A percentile compares a stretch with the other conserved stretches of the same genome.
Conservation (phyloP, 805 yeast genomes). For the Wickerhamomyces sydowiorum region DNA sequence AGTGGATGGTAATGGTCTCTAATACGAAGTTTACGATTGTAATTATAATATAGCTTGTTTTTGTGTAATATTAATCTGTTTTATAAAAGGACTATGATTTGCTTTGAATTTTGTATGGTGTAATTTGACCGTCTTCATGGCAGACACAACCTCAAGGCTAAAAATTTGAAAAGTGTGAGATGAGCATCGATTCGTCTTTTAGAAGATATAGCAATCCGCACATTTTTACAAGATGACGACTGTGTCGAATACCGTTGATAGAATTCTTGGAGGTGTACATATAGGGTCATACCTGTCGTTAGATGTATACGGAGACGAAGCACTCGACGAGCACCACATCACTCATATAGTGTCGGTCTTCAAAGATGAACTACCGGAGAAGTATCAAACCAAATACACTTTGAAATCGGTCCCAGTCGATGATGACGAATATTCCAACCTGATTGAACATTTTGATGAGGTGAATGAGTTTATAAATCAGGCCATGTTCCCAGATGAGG, state of each 20-base stretch:
- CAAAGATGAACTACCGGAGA: slow-evolving; percentile 54
- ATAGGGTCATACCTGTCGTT: slow-evolving; percentile 71
- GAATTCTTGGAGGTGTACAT: slow-evolving; percentile 77
- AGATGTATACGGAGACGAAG: slow-evolving; percentile 33
- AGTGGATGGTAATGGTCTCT: no score
- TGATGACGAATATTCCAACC: slow-evolving; percentile 64
- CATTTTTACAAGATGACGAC: not conserved
- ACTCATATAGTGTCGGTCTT: slow-evolving; percentile 70
- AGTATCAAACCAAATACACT: slow-evolving; percentile 40
- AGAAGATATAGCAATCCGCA: no score
- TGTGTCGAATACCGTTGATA: slow-evolving; percentile 20
- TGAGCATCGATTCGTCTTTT: no score
- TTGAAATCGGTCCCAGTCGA: slow-evolving; percentile 61
- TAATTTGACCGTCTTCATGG: no score
- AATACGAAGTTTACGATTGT: no score
- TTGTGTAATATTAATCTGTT: no score
- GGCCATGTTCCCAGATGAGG: slow-evolving; percentile 46
- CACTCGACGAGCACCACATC: slow-evolving; percentile 49
- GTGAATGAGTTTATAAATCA: slow-evolving; percentile 61
- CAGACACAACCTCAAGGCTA: no score
- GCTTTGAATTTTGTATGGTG: no score
- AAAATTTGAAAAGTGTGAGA: no score
- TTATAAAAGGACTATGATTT: no score
- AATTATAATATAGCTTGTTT: no score
- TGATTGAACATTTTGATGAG: slow-evolving; percentile 55